phyloP scores from a whole-genome alignment of 2,329 filamentous ascomycete genomes.

The Geosmithia putterillii region DNA sequence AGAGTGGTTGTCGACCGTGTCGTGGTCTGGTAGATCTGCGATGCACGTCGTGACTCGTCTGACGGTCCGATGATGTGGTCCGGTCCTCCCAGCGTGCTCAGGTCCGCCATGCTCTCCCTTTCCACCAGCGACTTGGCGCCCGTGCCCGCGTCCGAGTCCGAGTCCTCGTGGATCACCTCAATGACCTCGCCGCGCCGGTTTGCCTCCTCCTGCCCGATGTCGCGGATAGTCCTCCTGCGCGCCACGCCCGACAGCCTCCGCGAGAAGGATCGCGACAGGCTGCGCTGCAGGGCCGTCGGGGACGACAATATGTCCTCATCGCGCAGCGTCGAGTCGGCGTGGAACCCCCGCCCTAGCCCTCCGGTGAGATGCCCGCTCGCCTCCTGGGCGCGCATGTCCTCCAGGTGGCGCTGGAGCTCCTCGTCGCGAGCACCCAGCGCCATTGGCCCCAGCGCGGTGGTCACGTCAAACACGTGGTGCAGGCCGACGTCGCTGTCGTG shows the following conservation, averaged over 20 bases:
- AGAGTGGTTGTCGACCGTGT: no score
- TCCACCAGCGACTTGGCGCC: no score
- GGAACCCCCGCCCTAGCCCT: slow-evolving; percentile 43
- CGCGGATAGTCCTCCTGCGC: slow-evolving; percentile 29
- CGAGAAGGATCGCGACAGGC: slow-evolving; percentile 28
- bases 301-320: slow-evolving; percentile 36
- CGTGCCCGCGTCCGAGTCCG: no score
- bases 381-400: slow-evolving; percentile 40
- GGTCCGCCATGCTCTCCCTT: slow-evolving; percentile 25
- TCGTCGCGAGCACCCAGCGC: slow-evolving; percentile 29
- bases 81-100: slow-evolving; percentile 38
- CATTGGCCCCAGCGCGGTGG: slow-evolving; percentile 31
- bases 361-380: slow-evolving; percentile 42
- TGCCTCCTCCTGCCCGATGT: slow-evolving; percentile 43
- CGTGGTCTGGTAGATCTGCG: no score
- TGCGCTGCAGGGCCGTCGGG: slow-evolving; percentile 18
- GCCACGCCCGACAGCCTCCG: slow-evolving; percentile 13
- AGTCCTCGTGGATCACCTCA: slow-evolving; percentile 36
- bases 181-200: slow-evolving; percentile 48
- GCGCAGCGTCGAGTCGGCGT: slow-evolving; percentile 31
- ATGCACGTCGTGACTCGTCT: slow-evolving; percentile 18
- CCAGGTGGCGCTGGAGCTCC: slow-evolving; percentile 29
- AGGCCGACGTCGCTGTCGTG: neutral
- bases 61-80: slow-evolving; percentile 10
- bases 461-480: slow-evolving; percentile 28